Evolutionary conservation across 1,284 basidiomycete genomes (phyloP).

Genomic region (Malassezia furfur): DNA sequence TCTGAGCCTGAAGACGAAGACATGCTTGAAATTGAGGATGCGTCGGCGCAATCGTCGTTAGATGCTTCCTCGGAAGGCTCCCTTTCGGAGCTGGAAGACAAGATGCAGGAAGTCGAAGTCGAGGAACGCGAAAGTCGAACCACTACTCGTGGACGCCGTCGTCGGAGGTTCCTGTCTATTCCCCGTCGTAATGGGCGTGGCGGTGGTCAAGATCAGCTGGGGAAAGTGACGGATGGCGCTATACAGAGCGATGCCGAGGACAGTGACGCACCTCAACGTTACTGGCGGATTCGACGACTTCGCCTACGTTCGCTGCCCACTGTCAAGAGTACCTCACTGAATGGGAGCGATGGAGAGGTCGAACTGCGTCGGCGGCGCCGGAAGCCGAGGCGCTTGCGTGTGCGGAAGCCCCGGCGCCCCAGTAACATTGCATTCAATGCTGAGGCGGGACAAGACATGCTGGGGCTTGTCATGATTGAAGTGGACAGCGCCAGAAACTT

Average conservation of each 20-base stretch:
- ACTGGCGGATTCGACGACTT: not conserved
- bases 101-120: no score
- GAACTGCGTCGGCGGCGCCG: not conserved
- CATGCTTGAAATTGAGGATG: no score
- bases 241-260: not conserved
- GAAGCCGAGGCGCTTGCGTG: not conserved
- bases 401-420: not conserved
- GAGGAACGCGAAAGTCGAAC: no score
- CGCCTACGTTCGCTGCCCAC: not conserved
- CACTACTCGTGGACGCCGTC: no score
- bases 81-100: no score
- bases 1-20: not conserved
- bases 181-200: no score
- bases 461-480: constrained; percentile 83
- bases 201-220: no score
- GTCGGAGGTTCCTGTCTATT: no score
- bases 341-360: not conserved
- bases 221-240: no score
- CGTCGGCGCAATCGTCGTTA: no score
- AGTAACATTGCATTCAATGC: constrained; percentile 54
- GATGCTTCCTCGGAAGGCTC: no score
- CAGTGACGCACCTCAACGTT: not conserved
- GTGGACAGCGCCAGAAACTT: constrained; percentile 67
- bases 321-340: not conserved
- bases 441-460: constrained; percentile 59